Evolutionary conservation across 257 asterid genomes (phyloP).

Genomic region (Solanum dulcamara): DNA sequence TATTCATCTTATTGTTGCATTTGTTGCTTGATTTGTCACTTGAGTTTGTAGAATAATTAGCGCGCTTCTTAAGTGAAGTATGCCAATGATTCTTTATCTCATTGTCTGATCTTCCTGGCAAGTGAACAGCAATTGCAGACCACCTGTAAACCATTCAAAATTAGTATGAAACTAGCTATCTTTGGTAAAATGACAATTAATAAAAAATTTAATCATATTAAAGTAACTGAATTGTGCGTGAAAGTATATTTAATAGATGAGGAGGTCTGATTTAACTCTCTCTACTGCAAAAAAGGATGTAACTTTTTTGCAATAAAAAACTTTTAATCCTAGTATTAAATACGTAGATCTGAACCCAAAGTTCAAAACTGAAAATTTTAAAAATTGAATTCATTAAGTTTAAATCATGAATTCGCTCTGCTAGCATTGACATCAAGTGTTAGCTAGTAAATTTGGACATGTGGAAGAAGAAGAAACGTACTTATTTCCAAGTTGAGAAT

Average conservation of each 20-base stretch:
- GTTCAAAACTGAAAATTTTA: not conserved
- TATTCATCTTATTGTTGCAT: not conserved
- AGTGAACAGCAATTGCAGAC: not conserved
- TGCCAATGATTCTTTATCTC: conserved; percentile 8
- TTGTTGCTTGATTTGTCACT: not conserved
- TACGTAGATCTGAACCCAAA: not conserved
- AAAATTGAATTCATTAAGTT: not conserved
- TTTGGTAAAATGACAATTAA: not conserved
- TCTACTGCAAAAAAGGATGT: too few relatives aligned
- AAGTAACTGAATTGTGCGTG: too few relatives aligned
- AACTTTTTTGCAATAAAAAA: too few relatives aligned
- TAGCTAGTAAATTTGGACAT: not conserved
- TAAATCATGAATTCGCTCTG: not conserved
- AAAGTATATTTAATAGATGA: too few relatives aligned
- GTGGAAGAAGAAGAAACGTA: not conserved
- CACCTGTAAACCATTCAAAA: not conserved
- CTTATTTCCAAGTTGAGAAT: conserved; percentile 8
- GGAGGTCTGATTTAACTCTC: too few relatives aligned
- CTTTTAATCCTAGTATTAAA: too few relatives aligned
- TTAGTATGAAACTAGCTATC: not conserved
- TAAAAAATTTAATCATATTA: not conserved
- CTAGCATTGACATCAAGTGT: not conserved
- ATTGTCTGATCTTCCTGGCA: conserved; percentile 1
- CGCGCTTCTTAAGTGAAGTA: not conserved
- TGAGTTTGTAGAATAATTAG: not conserved